Base-by-base conservation (phyloP, 2,329 filamentous ascomycete genomes). In the Thelonectria olida region DNA sequence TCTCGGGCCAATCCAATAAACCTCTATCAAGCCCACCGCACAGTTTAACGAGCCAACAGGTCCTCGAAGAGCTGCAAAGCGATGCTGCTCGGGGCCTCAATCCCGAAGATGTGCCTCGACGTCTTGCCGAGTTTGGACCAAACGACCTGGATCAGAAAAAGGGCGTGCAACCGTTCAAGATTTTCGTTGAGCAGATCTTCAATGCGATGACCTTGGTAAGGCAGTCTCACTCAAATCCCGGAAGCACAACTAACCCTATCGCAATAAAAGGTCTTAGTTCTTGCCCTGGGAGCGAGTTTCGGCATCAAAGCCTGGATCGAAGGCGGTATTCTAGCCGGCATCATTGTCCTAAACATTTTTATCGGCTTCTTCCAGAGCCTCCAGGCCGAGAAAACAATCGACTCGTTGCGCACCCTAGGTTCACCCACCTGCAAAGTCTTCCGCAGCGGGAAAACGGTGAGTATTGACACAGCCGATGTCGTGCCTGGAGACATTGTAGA, bases 201-300 rank as follows among this genome's bases (percentile, higher is more conserved):
- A 88, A 88, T 72, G 85, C 85, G 10, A 87, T 88, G 85, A 86
- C 83, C 45, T 66, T 88, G 67, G 84, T 74, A 52, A 47, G 68
- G 31, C 12, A 34, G 12, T 13, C 28, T 8, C 9, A 10, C 12
- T 34, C 10, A 15, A 10, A 34, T 6, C 7, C 15, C 4, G 31
- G 13, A 4, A 15, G 13, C 31, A 34, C 10, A 5, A 5, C 31
- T 34, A 34, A 13, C 31, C 12, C 12, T 10, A 13, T 34, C 31
- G 12, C 4, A n/a, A 20, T 10, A 10, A 42, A n/a, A 73, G 70
- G 71, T 87, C 47, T 81, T 90, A 52, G 74, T 89, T 54, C 82
- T 89, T 63, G 87, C 87, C 60, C 88, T 89, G 83, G 86, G 82
- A 49, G 79, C 78, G 25, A 78, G 75, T 39, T 84, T 83, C 67